Conservation (phyloP, 2,329 filamentous ascomycete genomes). For the Clonostachys chloroleuca region DNA sequence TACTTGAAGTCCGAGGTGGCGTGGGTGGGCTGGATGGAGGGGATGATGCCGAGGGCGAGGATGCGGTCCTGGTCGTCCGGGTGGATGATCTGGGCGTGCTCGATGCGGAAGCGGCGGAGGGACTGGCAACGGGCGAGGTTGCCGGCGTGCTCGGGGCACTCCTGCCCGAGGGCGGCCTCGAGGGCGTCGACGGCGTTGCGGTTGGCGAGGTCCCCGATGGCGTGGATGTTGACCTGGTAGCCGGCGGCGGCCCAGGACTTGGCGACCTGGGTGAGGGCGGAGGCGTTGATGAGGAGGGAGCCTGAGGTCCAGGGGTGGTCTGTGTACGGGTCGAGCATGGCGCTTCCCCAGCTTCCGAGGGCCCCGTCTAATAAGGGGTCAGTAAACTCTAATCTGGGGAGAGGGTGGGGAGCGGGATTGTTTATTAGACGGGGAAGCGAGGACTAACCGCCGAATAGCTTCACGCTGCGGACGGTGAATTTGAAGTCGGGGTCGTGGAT, state of each 20-base stretch:
- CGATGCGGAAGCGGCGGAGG: slow-evolving; percentile 59
- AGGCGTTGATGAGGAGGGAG: slow-evolving; percentile 63
- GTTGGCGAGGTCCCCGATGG: slow-evolving; percentile 67
- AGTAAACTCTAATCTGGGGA: slow-evolving; percentile 1
- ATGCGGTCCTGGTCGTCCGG: slow-evolving; percentile 59
- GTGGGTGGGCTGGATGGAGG: slow-evolving; percentile 68
- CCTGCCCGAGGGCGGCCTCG: slow-evolving; percentile 44
- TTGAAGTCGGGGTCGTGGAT: slow-evolving; percentile 36
- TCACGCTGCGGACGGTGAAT: slow-evolving; percentile 58
- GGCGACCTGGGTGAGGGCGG: slow-evolving; percentile 47
- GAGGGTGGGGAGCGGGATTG: too few species aligned
- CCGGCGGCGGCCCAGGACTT: slow-evolving; percentile 54
- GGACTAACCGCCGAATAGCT: slow-evolving; percentile 59
- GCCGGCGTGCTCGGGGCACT: slow-evolving; percentile 38
- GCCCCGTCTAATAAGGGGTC: slow-evolving; percentile 50
- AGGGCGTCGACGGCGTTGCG: slow-evolving; percentile 61
- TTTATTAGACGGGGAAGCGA: too few species aligned
- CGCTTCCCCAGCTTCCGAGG: slow-evolving; percentile 67
- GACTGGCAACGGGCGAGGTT: slow-evolving; percentile 44
- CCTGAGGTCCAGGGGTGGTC: slow-evolving; percentile 59
- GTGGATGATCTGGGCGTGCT: slow-evolving; percentile 68
- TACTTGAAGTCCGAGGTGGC: slow-evolving; percentile 70
- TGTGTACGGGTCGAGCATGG: slow-evolving; percentile 65
- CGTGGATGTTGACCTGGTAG: slow-evolving; percentile 69
- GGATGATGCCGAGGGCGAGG: slow-evolving; percentile 54